These are phyloP conservation scores for Magnusiomyces clavatus DNA, from an alignment of 1,139 yeast species.

Conservation along the genomic window DNA sequence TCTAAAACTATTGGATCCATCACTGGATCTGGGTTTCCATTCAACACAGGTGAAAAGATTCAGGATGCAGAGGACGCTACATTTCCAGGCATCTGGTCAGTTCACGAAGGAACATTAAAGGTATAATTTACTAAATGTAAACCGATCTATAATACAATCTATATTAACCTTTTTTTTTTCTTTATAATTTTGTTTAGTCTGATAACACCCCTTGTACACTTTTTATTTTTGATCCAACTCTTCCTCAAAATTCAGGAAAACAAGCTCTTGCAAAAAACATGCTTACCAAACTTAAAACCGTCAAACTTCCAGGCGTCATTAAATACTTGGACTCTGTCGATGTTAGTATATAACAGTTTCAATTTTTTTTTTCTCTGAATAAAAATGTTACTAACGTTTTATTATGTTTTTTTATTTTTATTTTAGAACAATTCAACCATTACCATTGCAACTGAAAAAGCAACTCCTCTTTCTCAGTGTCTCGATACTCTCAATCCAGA, in stretches of 20 bases:
- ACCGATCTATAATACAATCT: neutral
- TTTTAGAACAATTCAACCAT: constrained; percentile 45
- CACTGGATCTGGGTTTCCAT: constrained; percentile 29
- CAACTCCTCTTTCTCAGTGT: constrained; percentile 44
- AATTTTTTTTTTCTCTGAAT: neutral
- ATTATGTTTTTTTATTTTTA: neutral
- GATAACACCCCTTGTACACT: constrained; percentile 43
- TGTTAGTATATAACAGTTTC: constrained; percentile 13
- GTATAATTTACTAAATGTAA: constrained; percentile 14
- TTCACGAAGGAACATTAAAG: constrained; percentile 40
- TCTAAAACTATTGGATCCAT: constrained; percentile 31
- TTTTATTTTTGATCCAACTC: constrained; percentile 52
- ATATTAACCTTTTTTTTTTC: neutral
- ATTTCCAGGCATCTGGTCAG: constrained; percentile 40
- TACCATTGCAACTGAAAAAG: constrained; percentile 74
- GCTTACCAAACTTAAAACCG: constrained; percentile 53
- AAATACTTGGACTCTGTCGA: constrained; percentile 62
- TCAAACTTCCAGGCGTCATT: constrained; percentile 74
- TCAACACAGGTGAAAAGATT: constrained; percentile 23
- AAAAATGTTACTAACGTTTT: neutral
- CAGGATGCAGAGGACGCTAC: constrained; percentile 18
- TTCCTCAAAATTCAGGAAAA: constrained; percentile 34
- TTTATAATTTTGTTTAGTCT: constrained; percentile 22
- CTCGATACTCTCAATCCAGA: constrained; percentile 22
- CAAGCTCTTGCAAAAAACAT: constrained; percentile 55